Evolutionary conservation across 441 rosid genomes (phyloP), one percentile per base, ranked within the genome.

Genomic region (Theobroma grandiflorum): DNA sequence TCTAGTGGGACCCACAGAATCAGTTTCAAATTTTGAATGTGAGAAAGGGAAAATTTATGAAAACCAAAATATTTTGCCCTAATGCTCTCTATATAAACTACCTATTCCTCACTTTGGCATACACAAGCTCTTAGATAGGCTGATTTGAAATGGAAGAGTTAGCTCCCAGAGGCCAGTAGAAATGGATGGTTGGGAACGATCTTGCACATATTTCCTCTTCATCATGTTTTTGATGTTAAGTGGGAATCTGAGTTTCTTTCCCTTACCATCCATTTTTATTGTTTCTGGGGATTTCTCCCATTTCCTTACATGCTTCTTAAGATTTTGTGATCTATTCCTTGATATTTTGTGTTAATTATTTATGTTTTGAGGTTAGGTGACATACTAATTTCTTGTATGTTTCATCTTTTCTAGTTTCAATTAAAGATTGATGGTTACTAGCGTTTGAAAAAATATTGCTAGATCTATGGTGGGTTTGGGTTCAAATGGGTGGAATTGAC

Each of bases 251-350:
- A 66, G 22, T 16, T 66, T 42, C 72, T 8, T 66, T 66, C 50
- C 72, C 72, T 38, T 61, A 80, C 62, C 64, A 26, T 6, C n/a
- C 74, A n/a, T 72, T 81, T 52, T 63, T 61, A 70, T 71, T 77
- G 26, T 55, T 83, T 66, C 53, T 83, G 71, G 74, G 15, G 49
- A 66, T 66, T 72, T 64, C 69, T 79, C 69, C 62, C 77, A 45
- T 49, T 80, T 78, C 71, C 79, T 76, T 8, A 84, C 74, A 79
- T 84, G 78, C 26, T 84, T 63, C 74, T 81, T 55, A 63, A 16
- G 80, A 75, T 86, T 1, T 45, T 55, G 3, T 18, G 2, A 11
- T 47, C 15, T 47, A 47, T 12, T 47, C 14, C 3, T 12, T 47
- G 16, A 11, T 11, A 47, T 53, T 53, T 53, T 53, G 4, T 50